Evolutionary conservation across 73 alveolate genomes (phyloP).

Genomic region (Symbiodinium natans): DNA sequence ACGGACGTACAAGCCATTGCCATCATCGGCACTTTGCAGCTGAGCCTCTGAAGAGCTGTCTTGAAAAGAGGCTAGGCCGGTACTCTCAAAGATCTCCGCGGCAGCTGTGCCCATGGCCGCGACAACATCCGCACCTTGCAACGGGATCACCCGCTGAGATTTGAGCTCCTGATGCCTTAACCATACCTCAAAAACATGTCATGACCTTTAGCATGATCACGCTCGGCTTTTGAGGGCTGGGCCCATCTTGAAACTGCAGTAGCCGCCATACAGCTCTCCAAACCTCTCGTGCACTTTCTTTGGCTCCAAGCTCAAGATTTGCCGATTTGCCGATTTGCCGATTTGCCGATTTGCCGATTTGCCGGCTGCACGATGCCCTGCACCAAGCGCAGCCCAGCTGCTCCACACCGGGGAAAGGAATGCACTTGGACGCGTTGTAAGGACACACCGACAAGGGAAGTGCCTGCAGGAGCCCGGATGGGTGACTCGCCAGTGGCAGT

Average conservation of each 20-base stretch:
- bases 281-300: constrained; percentile 12
- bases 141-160: too few relatives aligned
- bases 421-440: constrained; percentile 72
- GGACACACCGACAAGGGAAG: constrained; percentile 76
- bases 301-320: neutral
- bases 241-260: constrained; percentile 88
- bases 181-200: neutral
- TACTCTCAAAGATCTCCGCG: constrained; percentile 37
- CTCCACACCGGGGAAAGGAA: constrained; percentile 88
- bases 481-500: neutral
- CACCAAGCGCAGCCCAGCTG: neutral
- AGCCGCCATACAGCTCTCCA: constrained; percentile 65
- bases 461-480: neutral
- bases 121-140: constrained; percentile 66
- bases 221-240: neutral
- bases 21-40: too few relatives aligned
- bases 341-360: too few relatives aligned
- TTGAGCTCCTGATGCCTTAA: neutral
- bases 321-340: too few relatives aligned
- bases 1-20: neutral
- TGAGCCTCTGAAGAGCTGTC: constrained; percentile 49
- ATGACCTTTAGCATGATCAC: neutral
- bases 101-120: constrained; percentile 71
- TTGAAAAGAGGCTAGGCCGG: constrained; percentile 91
- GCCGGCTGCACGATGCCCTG: too few relatives aligned